These are phyloP conservation scores for Pleurotus salmoneostramineus DNA, from an alignment of 768 basidiomycete genomes.

Conservation along the genomic window DNA sequence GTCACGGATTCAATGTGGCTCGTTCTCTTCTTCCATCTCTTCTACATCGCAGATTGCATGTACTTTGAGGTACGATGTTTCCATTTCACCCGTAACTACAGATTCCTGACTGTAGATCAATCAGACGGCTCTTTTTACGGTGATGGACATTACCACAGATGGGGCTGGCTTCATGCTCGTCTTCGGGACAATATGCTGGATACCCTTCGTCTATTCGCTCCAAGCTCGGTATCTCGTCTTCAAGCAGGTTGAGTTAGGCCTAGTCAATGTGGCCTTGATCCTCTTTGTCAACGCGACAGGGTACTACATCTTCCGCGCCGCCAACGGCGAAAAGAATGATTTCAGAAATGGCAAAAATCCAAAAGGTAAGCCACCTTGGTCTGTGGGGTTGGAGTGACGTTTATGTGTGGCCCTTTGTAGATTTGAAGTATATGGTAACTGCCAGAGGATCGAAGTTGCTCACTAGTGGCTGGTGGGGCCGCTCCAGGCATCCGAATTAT, in stretches of 20 bases:
- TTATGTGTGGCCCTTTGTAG: constrained; percentile 30
- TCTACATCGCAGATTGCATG: constrained; percentile 81
- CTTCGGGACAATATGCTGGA: constrained; percentile 87
- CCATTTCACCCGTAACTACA: neutral
- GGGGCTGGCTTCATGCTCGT: constrained; percentile 98
- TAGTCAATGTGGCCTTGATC: constrained; percentile 49
- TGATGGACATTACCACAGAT: constrained; percentile 96
- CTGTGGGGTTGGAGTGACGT: no score
- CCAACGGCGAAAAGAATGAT: constrained; percentile 92
- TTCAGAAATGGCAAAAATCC: constrained; percentile 92
- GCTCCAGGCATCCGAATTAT: constrained; percentile 90
- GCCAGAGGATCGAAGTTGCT: constrained; percentile 84
- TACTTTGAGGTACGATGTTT: constrained; percentile 73
- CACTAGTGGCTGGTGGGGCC: constrained; percentile 96
- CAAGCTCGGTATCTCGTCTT: constrained; percentile 94
- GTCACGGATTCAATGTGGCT: constrained; percentile 91
- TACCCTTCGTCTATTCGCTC: constrained; percentile 92
- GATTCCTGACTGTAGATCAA: neutral
- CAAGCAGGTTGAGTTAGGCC: constrained; percentile 73
- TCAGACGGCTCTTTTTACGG: constrained; percentile 83
- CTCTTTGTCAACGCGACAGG: constrained; percentile 64
- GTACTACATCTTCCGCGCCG: constrained; percentile 84
- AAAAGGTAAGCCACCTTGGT: constrained; percentile 56
- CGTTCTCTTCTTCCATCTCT: constrained; percentile 79
- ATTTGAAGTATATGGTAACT: constrained; percentile 74